Evolutionary conservation across 257 asterid species (phyloP).

Genomic region (Solanum phureja): DNA sequence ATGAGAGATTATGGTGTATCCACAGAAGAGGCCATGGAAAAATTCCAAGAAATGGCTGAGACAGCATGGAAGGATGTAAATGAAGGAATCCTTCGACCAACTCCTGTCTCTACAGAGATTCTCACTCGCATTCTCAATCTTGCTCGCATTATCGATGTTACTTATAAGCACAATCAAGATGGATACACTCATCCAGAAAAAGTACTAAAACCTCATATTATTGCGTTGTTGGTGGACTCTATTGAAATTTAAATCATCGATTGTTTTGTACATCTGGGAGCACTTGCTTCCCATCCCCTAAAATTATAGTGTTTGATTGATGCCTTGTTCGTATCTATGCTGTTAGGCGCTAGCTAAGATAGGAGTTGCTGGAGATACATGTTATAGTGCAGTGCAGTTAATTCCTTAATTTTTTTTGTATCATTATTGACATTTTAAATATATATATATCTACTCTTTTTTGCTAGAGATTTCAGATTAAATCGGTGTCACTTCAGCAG

Average conservation of each 20-base stretch:
- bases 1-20: constrained; percentile 29
- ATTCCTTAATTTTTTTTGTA: background rate
- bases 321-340: background rate
- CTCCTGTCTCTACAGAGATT: constrained; percentile 3
- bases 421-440: background rate
- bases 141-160: constrained; percentile 23
- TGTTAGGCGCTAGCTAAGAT: background rate
- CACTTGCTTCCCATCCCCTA: background rate
- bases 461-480: too few species aligned
- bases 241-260: background rate
- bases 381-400: background rate
- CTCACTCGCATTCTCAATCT: constrained; percentile 16
- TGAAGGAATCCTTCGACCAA: constrained; percentile 20
- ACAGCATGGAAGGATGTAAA: constrained; percentile 46
- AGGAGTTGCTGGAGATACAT: background rate
- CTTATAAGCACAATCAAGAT: constrained; percentile 23
- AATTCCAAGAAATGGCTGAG: constrained; percentile 17
- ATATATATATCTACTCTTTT: too few species aligned
- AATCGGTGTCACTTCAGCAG: background rate
- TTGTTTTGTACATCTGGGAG: background rate
- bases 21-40: constrained; percentile 23
- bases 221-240: constrained; percentile 16
- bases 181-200: constrained; percentile 19
- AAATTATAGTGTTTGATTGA: background rate
- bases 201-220: too few species aligned